Evolutionary conservation across 2,329 filamentous ascomycete genomes (phyloP).

Genomic region (Celoporthe dispersa): DNA sequence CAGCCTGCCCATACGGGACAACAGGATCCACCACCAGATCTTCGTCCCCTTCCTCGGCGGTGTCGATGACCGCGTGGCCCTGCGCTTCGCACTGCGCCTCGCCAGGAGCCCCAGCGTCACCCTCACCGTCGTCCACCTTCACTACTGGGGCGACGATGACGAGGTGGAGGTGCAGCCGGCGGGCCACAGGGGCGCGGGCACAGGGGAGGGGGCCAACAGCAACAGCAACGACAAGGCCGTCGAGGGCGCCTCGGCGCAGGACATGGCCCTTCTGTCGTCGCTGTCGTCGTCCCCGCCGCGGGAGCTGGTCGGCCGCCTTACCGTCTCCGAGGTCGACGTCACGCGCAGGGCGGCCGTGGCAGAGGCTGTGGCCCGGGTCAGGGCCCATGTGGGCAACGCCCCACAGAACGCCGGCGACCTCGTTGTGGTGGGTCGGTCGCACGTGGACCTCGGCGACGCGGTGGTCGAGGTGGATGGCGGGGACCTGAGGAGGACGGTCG

Average conservation of each 20-base stretch:
- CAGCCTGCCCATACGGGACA: slow-evolving; percentile 63
- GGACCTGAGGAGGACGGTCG: slow-evolving; percentile 58
- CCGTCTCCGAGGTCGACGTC: slow-evolving; percentile 56
- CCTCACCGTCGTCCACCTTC: slow-evolving; percentile 72
- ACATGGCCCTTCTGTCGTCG: slow-evolving; percentile 41
- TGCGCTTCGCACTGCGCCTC: slow-evolving; percentile 82
- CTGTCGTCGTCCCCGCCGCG: slow-evolving; percentile 41
- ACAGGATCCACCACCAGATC: slow-evolving; percentile 71
- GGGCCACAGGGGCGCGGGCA: not conserved
- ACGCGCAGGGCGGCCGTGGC: slow-evolving; percentile 45
- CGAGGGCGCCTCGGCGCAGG: slow-evolving; percentile 40
- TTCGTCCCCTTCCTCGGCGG: slow-evolving; percentile 89
- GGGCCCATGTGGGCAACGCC: slow-evolving; percentile 62
- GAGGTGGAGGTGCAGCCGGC: slow-evolving; percentile 32
- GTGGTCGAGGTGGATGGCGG: slow-evolving; percentile 34
- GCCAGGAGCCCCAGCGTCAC: slow-evolving; percentile 79
- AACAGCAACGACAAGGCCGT: slow-evolving; percentile 35
- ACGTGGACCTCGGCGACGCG: slow-evolving; percentile 38
- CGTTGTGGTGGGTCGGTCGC: slow-evolving; percentile 66
- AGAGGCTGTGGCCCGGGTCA: slow-evolving; percentile 57
- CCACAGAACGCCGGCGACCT: slow-evolving; percentile 72
- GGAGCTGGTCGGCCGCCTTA: slow-evolving; percentile 41
- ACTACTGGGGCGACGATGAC: slow-evolving; percentile 35
- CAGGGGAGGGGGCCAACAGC: slow-evolving; percentile 7
- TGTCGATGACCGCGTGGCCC: slow-evolving; percentile 77